These are phyloP conservation scores for Metschnikowia baotianmanensis DNA, from an alignment of 805 yeast genomes.

Conservation along the genomic window DNA sequence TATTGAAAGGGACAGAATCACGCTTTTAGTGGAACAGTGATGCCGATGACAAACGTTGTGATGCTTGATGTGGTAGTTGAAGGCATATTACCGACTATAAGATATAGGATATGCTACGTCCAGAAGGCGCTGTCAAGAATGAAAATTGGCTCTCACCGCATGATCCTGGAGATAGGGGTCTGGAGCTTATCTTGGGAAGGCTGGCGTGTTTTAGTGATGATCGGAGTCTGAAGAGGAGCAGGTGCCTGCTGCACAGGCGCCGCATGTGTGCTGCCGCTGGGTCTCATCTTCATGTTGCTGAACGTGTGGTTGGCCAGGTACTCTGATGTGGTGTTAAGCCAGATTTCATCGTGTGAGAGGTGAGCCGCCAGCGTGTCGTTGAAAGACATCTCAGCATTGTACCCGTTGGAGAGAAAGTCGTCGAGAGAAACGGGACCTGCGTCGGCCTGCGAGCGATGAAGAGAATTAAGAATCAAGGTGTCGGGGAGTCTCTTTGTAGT, in stretches of 20 bases:
- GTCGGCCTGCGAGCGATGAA: constrained; percentile 16
- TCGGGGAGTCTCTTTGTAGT: constrained; percentile 23
- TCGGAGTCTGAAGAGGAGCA: constrained; percentile 35
- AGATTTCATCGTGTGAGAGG: constrained; percentile 29
- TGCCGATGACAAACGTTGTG: background rate
- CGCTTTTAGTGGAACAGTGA: constrained; percentile 12
- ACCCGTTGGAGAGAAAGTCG: constrained; percentile 36
- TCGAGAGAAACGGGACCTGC: constrained; percentile 25
- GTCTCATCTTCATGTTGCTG: constrained; percentile 19
- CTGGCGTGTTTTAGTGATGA: constrained; percentile 38
- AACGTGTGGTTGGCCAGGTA: constrained; percentile 30
- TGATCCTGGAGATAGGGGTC: constrained; percentile 41
- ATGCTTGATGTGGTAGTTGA: background rate
- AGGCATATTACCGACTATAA: background rate
- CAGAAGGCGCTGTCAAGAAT: too few relatives aligned
- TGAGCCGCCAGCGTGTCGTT: constrained; percentile 27
- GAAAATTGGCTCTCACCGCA: constrained; percentile 19
- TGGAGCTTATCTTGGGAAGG: constrained; percentile 40
- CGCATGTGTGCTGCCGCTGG: constrained; percentile 11
- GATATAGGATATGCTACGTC: too few relatives aligned
- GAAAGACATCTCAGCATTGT: constrained; percentile 15
- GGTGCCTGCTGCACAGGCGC: constrained; percentile 9
- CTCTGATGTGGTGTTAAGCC: constrained; percentile 31
- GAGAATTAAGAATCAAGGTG: constrained; percentile 32
- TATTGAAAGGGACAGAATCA: constrained; percentile 28